phyloP scores from a whole-genome alignment of 2,329 filamentous ascomycete genomes.

The Macrophomina tecta region DNA sequence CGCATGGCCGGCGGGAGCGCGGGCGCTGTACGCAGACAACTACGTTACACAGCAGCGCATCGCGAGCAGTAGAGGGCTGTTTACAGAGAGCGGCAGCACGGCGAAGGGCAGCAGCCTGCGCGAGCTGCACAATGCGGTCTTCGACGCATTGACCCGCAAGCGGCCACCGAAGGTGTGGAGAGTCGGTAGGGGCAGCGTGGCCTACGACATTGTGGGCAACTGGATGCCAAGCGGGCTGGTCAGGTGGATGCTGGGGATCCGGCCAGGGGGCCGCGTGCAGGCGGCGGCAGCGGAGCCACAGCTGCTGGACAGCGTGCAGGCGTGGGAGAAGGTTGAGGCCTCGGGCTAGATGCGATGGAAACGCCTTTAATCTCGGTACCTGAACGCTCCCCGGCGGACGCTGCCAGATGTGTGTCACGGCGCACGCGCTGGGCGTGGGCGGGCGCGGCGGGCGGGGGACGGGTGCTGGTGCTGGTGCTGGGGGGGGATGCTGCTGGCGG shows the following conservation, averaged over 20 bases:
- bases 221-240: conserved; percentile 80
- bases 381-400: conserved; percentile 9
- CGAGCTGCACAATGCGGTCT: conserved; percentile 83
- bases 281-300: conserved; percentile 41
- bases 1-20: conserved; percentile 45
- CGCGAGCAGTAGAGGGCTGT: conserved; percentile 59
- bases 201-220: conserved; percentile 84
- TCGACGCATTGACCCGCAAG: conserved; percentile 81
- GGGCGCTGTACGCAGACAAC: conserved; percentile 45
- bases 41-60: conserved; percentile 45
- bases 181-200: conserved; percentile 81
- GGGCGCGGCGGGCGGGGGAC: background rate
- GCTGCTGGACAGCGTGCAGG: conserved; percentile 53
- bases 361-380: conserved; percentile 27
- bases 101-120: conserved; percentile 73
- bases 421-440: background rate
- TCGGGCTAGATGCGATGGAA: conserved; percentile 21
- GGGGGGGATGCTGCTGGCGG: background rate
- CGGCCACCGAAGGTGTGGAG: conserved; percentile 68
- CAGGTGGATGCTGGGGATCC: conserved; percentile 92
- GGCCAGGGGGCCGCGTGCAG: conserved; percentile 45
- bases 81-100: conserved; percentile 50
- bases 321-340: conserved; percentile 52
- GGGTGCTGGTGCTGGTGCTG: background rate
- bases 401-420: conserved; percentile 16